These are phyloP conservation scores for Sutorius australiensis DNA, from an alignment of 768 basidiomycete genomes.

Conservation along the genomic window DNA sequence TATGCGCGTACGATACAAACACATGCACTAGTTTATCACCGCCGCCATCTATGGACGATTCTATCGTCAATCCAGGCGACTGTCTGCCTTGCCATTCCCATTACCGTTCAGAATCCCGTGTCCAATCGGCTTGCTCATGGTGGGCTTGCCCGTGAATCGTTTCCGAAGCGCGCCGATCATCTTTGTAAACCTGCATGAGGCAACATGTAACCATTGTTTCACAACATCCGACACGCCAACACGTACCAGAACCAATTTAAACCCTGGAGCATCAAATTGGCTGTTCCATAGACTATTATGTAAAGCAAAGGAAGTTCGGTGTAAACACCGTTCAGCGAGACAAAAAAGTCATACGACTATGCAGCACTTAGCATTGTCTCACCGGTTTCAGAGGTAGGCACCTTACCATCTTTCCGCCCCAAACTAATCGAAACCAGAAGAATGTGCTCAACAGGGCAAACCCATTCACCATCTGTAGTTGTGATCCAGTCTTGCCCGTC, in stretches of 20 bases:
- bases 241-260: conserved; percentile 79
- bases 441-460: conserved; percentile 62
- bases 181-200: conserved; percentile 53
- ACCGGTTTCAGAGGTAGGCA: not conserved
- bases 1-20: conserved; percentile 11
- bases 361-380: conserved; percentile 2
- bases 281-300: conserved; percentile 47
- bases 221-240: not conserved
- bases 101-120: conserved; percentile 14
- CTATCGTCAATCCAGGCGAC: conserved; percentile 8
- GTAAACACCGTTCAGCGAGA: conserved; percentile 53
- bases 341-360: conserved; percentile 66
- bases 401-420: conserved; percentile 51
- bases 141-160: conserved; percentile 43
- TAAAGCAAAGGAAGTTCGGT: conserved; percentile 51
- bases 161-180: conserved; percentile 66
- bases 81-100: conserved; percentile 12
- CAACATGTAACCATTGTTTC: not conserved
- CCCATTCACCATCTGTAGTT: conserved; percentile 69
- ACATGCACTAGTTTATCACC: not conserved
- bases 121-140: conserved; percentile 10
- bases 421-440: conserved; percentile 66
- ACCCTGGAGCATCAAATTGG: conserved; percentile 63
- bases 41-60: not conserved
- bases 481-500: conserved; percentile 64